A percentile compares a stretch with the other conserved stretches of the same genome.
These are phyloP conservation scores for Penicillium malachiteum DNA, from an alignment of 495 filamentous ascomycete genomes.

Conservation along the genomic window DNA sequence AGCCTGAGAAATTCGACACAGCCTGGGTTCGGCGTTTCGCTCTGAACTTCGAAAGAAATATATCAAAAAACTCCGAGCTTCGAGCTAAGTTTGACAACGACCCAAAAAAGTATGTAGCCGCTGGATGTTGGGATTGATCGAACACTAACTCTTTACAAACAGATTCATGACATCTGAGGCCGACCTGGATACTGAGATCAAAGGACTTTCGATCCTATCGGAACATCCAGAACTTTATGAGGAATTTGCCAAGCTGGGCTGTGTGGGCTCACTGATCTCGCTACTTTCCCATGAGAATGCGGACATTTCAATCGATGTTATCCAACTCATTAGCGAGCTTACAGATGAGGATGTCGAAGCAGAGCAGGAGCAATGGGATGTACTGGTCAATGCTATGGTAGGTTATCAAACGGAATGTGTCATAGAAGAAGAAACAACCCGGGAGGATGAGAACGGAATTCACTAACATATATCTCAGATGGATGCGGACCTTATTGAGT, in stretches of 20 bases:
- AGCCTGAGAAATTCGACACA: conserved; percentile 75
- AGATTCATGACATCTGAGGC: conserved; percentile 84
- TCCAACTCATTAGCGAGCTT: conserved; percentile 89
- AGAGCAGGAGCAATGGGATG: conserved; percentile 78
- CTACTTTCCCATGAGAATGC: conserved; percentile 94
- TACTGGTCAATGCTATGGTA: conserved; percentile 75
- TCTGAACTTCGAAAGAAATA: conserved; percentile 85
- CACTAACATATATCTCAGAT: conserved; percentile 31
- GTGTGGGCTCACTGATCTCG: conserved; percentile 70
- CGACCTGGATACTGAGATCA: conserved; percentile 87
- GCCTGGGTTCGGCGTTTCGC: conserved; percentile 82
- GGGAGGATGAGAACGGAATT: too few species aligned
- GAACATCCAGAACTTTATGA: conserved; percentile 84
- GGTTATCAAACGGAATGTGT: neutral
- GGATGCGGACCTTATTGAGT: conserved; percentile 77
- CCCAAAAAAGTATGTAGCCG: conserved; percentile 70
- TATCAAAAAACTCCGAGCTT: conserved; percentile 88
- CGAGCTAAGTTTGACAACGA: conserved; percentile 83
- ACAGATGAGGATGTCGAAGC: conserved; percentile 93
- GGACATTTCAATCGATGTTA: conserved; percentile 89
- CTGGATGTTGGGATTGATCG: neutral
- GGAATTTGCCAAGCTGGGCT: conserved; percentile 79
- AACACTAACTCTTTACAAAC: conserved; percentile 30
- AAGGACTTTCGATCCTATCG: conserved; percentile 79
- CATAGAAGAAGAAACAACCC: conserved; percentile 20